Evolutionary conservation across 192 early-diverging fungal genomes (phyloP), one percentile per base, ranked within the genome.

Genomic region (Dimargaris xerosporica): DNA sequence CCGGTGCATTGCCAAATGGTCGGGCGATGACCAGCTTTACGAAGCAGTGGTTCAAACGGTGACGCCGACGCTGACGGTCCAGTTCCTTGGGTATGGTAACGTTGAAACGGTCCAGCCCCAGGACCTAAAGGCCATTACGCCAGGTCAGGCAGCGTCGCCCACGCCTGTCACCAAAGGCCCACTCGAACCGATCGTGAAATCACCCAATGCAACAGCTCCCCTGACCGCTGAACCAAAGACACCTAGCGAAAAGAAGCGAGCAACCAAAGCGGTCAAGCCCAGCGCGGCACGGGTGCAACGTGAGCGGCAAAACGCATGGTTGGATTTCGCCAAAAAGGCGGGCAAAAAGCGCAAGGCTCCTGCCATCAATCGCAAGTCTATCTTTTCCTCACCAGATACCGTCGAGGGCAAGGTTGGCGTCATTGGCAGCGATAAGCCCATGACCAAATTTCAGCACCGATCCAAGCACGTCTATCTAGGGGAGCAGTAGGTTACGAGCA

Each of bases 301-400:
- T 5, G 58, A 60, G 11, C 34, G 65, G 26, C 75, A 76, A 64
- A 71, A 73, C 48, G 66, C 75, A 9, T 76, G 75, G 75, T 64
- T 73, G 26, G 67, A 71, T 41, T 76, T 76, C 43, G 69, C 69
- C 31, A 67, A 66, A 28, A 69, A 69, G 26, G 48, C 50, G 1
- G 30, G 44, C 61, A 48, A 62, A 26, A 76, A 73, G 61, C 71
- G 67, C 63, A 68, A 69, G 43, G 66, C 68, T 44, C 71, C 67
- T 64, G 69, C 74, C 11, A 73, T 76, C 61, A 76, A 76, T 63
- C 48, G 47, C 44, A 54, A 66, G 26, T 76, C 75, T 16, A 76
- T 76, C 46, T 76, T 76, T 50, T 69, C 71, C 42, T 73, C 71
- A 50, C 71, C 75, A 7, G 67, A 69, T 23, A 69, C 75, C 3